Conservation (phyloP, 1,139 yeast genomes). For the Geotrichum candidum region DNA sequence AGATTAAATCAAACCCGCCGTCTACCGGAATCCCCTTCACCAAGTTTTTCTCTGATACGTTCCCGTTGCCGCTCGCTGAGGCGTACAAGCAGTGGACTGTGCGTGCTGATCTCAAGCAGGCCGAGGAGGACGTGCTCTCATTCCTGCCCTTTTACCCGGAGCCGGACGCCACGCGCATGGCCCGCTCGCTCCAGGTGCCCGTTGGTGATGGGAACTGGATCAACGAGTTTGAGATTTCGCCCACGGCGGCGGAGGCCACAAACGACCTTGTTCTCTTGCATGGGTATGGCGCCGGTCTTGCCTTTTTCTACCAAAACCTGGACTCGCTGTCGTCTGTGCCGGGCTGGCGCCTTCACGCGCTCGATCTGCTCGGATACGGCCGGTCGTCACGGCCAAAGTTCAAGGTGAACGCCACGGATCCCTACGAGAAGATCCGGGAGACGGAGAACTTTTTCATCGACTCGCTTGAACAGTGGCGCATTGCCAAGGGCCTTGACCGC, state of each 20-base stretch:
- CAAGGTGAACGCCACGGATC: slow-evolving; percentile 28
- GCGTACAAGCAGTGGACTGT: slow-evolving; percentile 43
- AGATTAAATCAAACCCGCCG: slow-evolving; percentile 28
- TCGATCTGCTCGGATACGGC: slow-evolving; percentile 85
- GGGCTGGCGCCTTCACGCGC: slow-evolving; percentile 54
- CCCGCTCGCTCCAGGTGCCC: slow-evolving; percentile 46
- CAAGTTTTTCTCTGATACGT: slow-evolving; percentile 27
- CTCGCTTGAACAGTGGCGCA: slow-evolving; percentile 80
- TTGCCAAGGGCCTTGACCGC: slow-evolving; percentile 41
- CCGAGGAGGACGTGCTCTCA: slow-evolving; percentile 42
- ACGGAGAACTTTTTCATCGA: slow-evolving; percentile 76
- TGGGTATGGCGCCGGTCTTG: slow-evolving; percentile 88
- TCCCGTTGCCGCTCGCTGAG: slow-evolving; percentile 34
- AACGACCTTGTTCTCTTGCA: slow-evolving; percentile 55
- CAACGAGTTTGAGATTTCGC: slow-evolving; percentile 49
- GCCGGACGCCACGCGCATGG: slow-evolving; percentile 42
- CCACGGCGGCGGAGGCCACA: not conserved
- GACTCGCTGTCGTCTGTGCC: slow-evolving; percentile 39
- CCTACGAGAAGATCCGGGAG: slow-evolving; percentile 31
- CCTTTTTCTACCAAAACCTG: slow-evolving; percentile 76
- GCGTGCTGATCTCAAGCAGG: slow-evolving; percentile 34
- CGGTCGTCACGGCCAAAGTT: slow-evolving; percentile 60
- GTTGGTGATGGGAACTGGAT: slow-evolving; percentile 45
- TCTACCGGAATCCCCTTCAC: slow-evolving; percentile 33
- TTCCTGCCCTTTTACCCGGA: slow-evolving; percentile 57